phyloP scores from a whole-genome alignment of 2,329 filamentous ascomycete species.

The Penicillium concentricum region DNA sequence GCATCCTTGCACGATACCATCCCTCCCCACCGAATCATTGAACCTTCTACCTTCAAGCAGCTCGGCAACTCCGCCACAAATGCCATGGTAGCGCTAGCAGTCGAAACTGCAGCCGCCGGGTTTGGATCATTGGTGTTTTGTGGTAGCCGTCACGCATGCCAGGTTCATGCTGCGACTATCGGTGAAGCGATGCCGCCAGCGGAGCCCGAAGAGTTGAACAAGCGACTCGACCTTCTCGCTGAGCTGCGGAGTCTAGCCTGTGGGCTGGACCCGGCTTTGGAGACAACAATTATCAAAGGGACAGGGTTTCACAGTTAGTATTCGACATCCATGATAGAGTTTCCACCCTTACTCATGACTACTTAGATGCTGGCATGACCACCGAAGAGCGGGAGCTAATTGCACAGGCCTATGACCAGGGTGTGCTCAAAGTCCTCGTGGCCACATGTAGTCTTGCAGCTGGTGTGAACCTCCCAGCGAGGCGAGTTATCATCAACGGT shows the following conservation, averaged over 20 bases:
- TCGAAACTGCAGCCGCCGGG: slow-evolving; percentile 66
- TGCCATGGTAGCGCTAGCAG: slow-evolving; percentile 66
- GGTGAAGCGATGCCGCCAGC: slow-evolving; percentile 61
- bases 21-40: slow-evolving; percentile 48
- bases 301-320: slow-evolving; percentile 71
- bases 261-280: slow-evolving; percentile 65
- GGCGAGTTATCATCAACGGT: slow-evolving; percentile 72
- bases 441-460: slow-evolving; percentile 79
- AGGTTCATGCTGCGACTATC: slow-evolving; percentile 67
- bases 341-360: slow-evolving; percentile 28
- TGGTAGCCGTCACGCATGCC: slow-evolving; percentile 65
- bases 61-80: slow-evolving; percentile 66
- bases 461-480: slow-evolving; percentile 72
- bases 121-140: slow-evolving; percentile 74
- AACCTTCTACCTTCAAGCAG: slow-evolving; percentile 59
- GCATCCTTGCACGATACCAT: slow-evolving; percentile 34
- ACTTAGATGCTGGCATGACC: slow-evolving; percentile 55
- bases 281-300: slow-evolving; percentile 63
- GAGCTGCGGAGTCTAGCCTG: slow-evolving; percentile 65
- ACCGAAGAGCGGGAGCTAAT: slow-evolving; percentile 73
- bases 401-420: slow-evolving; percentile 67
- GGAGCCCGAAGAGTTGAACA: slow-evolving; percentile 53
- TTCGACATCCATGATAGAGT: not conserved
- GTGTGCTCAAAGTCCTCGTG: slow-evolving; percentile 67
- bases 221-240: slow-evolving; percentile 62